Evolutionary conservation across 129 eudicot genomes (phyloP), one percentile per base, ranked within the genome.

Genomic region (Chrysanthemum seticuspe): DNA sequence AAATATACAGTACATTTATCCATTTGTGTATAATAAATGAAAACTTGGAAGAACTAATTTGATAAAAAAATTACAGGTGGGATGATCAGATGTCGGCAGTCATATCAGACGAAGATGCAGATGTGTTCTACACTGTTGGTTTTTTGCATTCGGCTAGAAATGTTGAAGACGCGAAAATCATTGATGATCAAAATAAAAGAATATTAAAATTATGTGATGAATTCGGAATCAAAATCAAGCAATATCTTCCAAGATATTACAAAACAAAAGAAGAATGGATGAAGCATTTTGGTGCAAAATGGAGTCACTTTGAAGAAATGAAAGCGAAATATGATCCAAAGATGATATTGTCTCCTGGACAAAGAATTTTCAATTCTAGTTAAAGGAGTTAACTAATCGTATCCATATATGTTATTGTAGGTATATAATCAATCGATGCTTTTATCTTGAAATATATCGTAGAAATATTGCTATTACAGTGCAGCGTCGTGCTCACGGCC

Each of bases 271-370:
- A 83, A 76, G 97, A 88, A 19, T 95, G 99, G 99, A 74, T 18
- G 76, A 81, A 79, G 25, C 99, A 95, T 66, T 93, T 89, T 77
- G 98, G 96, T 19, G n/a, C 12, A 15, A 89, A 92, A 82, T 92
- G 98, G 98, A 71, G 60, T 36, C 54, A 18, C 8, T 86, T 94
- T 80, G 71, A 79, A 13, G 75, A 84, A 44, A 82, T 82, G 76
- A 94, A 94, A 70, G 53, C 79, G 0, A 29, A 61, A 78, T 88
- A 87, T 78, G 99, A 94, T 81, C 97, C 99, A 13, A 90, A 82
- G 61, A 77, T 81, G 87, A 86, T 95, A 54, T 72, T 95, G 68
- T 81, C 99, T 2, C 96, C 97, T 0, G 99, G 99, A 4, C 99
- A 95, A 72, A 90, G 75, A 51, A 79, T 89, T 74, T 92, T 93